A percentile compares a stretch with the other conserved stretches of the same genome.
Evolutionary conservation across 2,329 filamentous ascomycete genomes (phyloP).

Genomic region (Phialophora chinensis): DNA sequence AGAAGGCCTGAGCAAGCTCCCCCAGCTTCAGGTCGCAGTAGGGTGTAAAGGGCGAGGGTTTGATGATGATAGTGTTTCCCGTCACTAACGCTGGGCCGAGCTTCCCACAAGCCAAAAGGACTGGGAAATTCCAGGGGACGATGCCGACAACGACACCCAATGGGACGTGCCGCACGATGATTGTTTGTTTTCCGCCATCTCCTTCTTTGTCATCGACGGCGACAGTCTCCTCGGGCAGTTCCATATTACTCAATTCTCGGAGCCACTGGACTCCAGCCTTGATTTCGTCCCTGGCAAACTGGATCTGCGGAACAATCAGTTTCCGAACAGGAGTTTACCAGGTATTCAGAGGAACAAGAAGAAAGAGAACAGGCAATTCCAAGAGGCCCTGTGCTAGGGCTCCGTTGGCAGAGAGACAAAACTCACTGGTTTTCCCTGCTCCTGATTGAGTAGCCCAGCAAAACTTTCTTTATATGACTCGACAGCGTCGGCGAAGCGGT

Average conservation of each 20-base stretch:
- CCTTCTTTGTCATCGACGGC: slow-evolving; percentile 16
- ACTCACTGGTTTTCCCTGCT: slow-evolving; percentile 49
- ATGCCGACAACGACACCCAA: slow-evolving; percentile 58
- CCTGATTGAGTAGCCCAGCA: slow-evolving; percentile 48
- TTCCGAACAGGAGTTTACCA: neutral
- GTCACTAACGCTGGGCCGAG: slow-evolving; percentile 57
- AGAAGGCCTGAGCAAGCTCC: slow-evolving; percentile 64
- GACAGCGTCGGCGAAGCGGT: slow-evolving; percentile 45
- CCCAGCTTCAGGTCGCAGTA: slow-evolving; percentile 59
- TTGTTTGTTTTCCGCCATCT: slow-evolving; percentile 25
- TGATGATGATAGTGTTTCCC: slow-evolving; percentile 63
- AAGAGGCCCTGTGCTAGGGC: too few relatives aligned
- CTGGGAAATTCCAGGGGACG: slow-evolving; percentile 64
- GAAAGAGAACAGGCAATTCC: too few relatives aligned
- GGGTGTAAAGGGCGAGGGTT: slow-evolving; percentile 64
- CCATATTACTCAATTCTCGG: slow-evolving; percentile 23
- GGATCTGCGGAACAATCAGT: slow-evolving; percentile 18
- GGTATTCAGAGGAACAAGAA: neutral
- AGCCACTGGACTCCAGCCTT: slow-evolving; percentile 31
- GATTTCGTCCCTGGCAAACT: slow-evolving; percentile 33
- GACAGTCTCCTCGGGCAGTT: slow-evolving; percentile 31
- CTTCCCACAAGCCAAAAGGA: slow-evolving; percentile 56
- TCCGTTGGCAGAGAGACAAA: too few relatives aligned
- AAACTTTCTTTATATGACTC: slow-evolving; percentile 47
- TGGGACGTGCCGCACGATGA: slow-evolving; percentile 45